phyloP scores from a whole-genome alignment of 495 filamentous ascomycete species.

The Xylaria sp. region DNA sequence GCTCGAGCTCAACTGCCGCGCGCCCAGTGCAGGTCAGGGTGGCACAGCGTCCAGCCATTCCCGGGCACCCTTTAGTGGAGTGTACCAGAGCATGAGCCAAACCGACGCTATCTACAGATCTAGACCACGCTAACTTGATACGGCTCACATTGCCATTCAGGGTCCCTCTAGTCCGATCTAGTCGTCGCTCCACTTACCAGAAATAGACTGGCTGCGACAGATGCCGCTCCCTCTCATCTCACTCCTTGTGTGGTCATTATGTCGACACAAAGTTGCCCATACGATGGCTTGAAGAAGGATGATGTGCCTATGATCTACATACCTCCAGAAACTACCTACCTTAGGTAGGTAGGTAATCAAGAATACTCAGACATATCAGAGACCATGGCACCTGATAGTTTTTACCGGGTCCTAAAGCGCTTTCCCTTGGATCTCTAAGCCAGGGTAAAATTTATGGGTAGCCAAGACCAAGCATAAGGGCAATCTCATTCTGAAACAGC shows the following conservation, averaged over 20 bases:
- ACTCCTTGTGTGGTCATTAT: not conserved
- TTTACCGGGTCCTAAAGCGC: not conserved
- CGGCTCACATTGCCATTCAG: not conserved
- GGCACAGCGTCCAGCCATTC: not conserved
- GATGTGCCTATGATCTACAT: not conserved
- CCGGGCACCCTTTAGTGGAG: not conserved
- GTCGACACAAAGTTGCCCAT: too few relatives aligned
- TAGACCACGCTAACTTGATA: slow-evolving; percentile 4
- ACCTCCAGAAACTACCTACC: not conserved
- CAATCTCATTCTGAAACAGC: slow-evolving; percentile 28
- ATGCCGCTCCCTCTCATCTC: not conserved
- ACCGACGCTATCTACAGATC: slow-evolving; percentile 1
- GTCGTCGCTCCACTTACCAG: not conserved
- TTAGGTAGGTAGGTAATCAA: too few relatives aligned
- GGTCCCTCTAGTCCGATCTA: not conserved
- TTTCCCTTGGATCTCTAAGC: not conserved
- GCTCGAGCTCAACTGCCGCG: slow-evolving; percentile 11
- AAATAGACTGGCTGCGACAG: not conserved
- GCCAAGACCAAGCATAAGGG: slow-evolving; percentile 23
- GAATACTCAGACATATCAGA: not conserved
- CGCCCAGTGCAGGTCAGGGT: slow-evolving; percentile 8
- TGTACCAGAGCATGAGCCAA: not conserved
- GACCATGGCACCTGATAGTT: not conserved
- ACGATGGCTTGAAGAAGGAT: not conserved
- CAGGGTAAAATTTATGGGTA: not conserved